Percentiles rank a stretch among this genome's conserved stretches.
These are phyloP conservation scores for Ochromonas danica DNA, from an alignment of 108 stramenopile genomes.

Conservation along the genomic window DNA sequence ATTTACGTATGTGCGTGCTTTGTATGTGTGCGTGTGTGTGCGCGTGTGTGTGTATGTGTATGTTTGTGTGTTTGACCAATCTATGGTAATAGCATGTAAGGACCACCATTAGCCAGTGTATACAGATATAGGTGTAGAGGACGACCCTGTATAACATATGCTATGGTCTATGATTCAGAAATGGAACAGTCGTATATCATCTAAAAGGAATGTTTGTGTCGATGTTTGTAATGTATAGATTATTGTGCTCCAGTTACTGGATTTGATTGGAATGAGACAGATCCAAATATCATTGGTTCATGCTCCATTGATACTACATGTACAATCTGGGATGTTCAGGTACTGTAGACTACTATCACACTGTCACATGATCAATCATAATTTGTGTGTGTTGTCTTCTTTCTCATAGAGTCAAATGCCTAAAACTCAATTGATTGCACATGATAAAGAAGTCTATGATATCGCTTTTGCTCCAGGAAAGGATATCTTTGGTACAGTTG, in stretches of 20 bases:
- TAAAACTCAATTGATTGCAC: constrained; percentile 94
- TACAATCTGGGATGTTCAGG: constrained; percentile 94
- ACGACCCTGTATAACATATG: background rate
- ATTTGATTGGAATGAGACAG: constrained; percentile 95
- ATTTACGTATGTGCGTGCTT: no score
- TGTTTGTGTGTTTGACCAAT: no score
- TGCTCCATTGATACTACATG: constrained; percentile 95
- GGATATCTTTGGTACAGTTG: constrained; percentile 92
- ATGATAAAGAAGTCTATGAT: constrained; percentile 98
- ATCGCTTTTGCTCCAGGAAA: constrained; percentile 85
- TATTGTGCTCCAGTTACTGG: constrained; percentile 86
- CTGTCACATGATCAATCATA: no score
- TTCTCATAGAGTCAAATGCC: no score
- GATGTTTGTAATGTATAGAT: constrained; percentile 54
- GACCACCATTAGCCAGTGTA: no score
- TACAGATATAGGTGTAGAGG: background rate
- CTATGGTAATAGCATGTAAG: no score
- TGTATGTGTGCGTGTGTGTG: no score
- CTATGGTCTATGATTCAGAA: no score
- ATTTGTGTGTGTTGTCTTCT: no score
- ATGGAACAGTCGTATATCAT: background rate
- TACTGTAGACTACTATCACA: constrained; percentile 12
- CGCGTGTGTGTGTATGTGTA: no score
- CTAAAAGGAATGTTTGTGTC: background rate
- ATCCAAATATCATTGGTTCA: constrained; percentile 76